Base-by-base conservation (phyloP, 176 grass and related monocot genomes). In the Aegilops speltoides region DNA sequence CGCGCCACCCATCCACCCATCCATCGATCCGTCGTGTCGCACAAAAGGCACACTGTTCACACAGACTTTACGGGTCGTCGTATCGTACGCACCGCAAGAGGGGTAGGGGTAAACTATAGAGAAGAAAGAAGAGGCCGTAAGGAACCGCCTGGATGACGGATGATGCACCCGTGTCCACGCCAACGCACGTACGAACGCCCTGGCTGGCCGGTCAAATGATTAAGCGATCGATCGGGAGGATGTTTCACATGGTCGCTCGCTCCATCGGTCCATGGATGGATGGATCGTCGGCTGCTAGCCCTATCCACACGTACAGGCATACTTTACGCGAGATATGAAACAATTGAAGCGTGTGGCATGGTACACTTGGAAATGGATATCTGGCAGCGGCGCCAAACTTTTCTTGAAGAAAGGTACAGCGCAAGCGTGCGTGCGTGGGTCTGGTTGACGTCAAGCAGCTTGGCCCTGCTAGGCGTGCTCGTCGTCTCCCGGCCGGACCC, bases 401-500 rank as follows among this genome's bases (percentile, higher is more conserved):
- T 59, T 60, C 19, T 6, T 12, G 4, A 14, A 40, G 77, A 85
- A 81, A 84, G 50, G 60, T 70, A 84, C 68, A 65, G 76, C 15
- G 24, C 36, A 9, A 45, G 69, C 60, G 65, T 67, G 24, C 67
- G 57, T 34, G 61, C 28, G 38, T 40, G 22, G 26, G 5, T 3
- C 23, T 74, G 8, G 89, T 87, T 87, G 71, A 82, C 87, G 78
- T 70, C 60, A 17, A 77, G 8, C 70, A 43, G 33, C 23, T 93
- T 67, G 81, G 70, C 59, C 31, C 28, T 63, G 28, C 77, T 70
- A 85, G 82, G 81, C 85, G 76, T 54, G 19, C 26, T 38, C 60
- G 86, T 79, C 69, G 34, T 64, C 54, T 57, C 54, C 40, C 13
- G 72, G 72, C 80, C 84, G 87, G 84, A 64, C 84, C 84, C 84